phyloP scores from a whole-genome alignment of 345 rosid genomes.

The Abelmoschus esculentus region DNA sequence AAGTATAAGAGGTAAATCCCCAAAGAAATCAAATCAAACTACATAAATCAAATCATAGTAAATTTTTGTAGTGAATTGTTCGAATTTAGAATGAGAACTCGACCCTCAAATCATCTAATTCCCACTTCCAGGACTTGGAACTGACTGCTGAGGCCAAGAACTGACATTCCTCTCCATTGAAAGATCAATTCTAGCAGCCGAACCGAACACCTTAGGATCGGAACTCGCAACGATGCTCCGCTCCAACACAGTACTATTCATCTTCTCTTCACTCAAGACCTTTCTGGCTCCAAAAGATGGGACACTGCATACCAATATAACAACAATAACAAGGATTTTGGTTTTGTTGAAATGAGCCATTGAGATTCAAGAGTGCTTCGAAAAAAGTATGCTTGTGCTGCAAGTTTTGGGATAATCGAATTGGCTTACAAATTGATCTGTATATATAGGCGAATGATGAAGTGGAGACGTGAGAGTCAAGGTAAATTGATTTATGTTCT shows the following conservation, averaged over 20 bases:
- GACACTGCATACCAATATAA: background rate
- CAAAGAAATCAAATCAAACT: no score
- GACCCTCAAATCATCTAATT: background rate
- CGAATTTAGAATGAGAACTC: no score
- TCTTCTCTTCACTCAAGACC: background rate
- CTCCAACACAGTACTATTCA: background rate
- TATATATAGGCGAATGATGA: background rate
- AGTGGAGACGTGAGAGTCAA: background rate
- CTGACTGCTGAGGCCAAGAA: background rate
- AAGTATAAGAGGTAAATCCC: no score
- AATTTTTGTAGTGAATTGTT: no score
- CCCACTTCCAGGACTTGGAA: background rate
- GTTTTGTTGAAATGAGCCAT: slow-evolving; percentile 3
- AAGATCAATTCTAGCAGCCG: background rate
- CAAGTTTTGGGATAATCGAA: background rate
- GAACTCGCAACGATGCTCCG: background rate
- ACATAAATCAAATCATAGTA: no score
- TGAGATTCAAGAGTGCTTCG: background rate
- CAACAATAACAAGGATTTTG: background rate
- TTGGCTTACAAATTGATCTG: background rate
- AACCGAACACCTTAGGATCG: background rate
- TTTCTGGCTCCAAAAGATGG: slow-evolving; percentile 2
- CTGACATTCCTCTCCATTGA: background rate
- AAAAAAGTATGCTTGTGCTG: background rate
- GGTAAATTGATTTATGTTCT: background rate